These are phyloP conservation scores for Inosperma sp. DNA, from an alignment of 768 basidiomycete species.

Conservation along the genomic window DNA sequence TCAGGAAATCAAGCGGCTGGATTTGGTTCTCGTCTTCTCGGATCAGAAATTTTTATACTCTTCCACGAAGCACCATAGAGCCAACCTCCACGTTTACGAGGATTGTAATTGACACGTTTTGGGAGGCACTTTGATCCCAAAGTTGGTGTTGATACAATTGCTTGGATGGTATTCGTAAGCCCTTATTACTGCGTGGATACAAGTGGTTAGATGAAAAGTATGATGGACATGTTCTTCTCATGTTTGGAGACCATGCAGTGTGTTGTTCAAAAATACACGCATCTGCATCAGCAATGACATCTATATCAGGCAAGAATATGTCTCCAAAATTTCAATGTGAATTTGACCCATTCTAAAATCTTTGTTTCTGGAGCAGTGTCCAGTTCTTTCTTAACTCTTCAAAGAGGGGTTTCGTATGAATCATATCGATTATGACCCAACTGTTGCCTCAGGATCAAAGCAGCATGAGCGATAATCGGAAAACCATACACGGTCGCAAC, in stretches of 20 bases:
- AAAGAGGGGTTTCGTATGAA: conserved; percentile 78
- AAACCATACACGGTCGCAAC: conserved; percentile 81
- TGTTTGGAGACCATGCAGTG: conserved; percentile 85
- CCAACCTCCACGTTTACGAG: conserved; percentile 61
- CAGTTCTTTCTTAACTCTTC: conserved; percentile 76
- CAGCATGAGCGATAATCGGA: conserved; percentile 80
- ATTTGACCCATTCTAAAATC: conserved; percentile 70
- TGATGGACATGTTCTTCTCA: conserved; percentile 88
- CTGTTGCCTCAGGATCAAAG: conserved; percentile 65
- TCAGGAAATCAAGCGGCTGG: conserved; percentile 59
- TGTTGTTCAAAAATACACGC: conserved; percentile 25
- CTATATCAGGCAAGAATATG: conserved; percentile 59
- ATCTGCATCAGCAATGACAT: not conserved
- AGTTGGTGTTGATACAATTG: conserved; percentile 58
- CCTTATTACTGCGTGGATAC: conserved; percentile 81
- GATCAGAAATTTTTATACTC: conserved; percentile 53
- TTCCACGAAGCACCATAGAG: conserved; percentile 64
- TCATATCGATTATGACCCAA: conserved; percentile 81
- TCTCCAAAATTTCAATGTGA: conserved; percentile 75
- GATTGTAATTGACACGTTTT: conserved; percentile 82
- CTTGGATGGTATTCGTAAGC: conserved; percentile 76
- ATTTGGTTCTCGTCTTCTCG: conserved; percentile 81
- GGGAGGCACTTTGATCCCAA: conserved; percentile 81
- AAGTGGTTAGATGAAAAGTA: conserved; percentile 66
- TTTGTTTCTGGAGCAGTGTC: conserved; percentile 86